These are phyloP conservation scores for Tetrahymena elliotti DNA, from an alignment of 73 alveolate species.

Conservation along the genomic window DNA sequence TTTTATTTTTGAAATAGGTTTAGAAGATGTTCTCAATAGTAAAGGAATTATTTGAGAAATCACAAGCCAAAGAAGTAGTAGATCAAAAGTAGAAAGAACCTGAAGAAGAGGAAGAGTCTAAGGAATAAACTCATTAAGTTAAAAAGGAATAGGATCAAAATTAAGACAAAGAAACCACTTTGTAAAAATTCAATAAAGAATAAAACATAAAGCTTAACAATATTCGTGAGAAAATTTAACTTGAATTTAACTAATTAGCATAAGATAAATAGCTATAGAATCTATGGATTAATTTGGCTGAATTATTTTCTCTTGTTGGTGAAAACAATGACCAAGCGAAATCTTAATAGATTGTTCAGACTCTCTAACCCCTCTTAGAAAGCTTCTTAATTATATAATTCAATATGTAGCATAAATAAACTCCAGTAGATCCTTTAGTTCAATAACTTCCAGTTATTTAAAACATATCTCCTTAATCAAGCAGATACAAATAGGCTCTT, in stretches of 20 bases:
- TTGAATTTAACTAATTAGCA: not conserved
- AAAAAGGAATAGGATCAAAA: not conserved
- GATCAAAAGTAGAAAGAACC: not conserved
- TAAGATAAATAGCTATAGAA: not conserved
- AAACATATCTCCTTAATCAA: not conserved
- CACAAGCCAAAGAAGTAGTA: not conserved
- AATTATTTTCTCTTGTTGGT: not conserved
- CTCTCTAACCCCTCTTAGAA: not conserved
- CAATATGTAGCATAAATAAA: not conserved
- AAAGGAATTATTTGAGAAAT: not conserved
- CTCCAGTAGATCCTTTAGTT: not conserved
- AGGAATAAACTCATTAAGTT: not conserved
- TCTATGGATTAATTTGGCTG: not conserved
- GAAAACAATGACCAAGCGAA: not conserved
- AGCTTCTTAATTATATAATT: not conserved
- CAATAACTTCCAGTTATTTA: not conserved
- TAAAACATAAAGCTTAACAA: not conserved
- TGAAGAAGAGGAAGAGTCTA: not conserved
- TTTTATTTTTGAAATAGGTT: no score
- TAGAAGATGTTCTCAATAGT: not conserved
- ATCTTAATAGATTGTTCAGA: not conserved
- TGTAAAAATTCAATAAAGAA: not conserved
- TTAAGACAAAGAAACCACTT: not conserved
- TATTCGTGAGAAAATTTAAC: not conserved
- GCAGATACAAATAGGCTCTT: not conserved